Evolutionary conservation across 495 filamentous ascomycete genomes (phyloP).

Genomic region (Filosporella fistucella): DNA sequence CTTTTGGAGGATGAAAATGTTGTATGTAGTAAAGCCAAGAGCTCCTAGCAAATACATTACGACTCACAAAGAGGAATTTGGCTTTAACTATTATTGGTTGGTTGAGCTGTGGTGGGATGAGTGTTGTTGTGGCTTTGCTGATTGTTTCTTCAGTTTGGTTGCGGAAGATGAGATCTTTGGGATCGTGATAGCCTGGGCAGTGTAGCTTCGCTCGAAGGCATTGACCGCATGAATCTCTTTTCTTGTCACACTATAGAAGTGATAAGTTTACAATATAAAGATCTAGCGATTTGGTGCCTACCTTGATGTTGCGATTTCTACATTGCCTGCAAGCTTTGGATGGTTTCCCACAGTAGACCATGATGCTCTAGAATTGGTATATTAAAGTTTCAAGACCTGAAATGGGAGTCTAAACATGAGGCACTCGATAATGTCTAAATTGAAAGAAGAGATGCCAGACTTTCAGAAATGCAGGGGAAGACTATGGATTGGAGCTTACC

Average conservation of each 20-base stretch:
- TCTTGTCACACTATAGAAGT: conserved; percentile 13
- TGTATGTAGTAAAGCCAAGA: background rate
- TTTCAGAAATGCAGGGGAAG: too few relatives aligned
- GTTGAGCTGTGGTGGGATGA: background rate
- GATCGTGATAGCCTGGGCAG: conserved; percentile 12
- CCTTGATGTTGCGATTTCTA: conserved; percentile 10
- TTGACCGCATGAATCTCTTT: conserved; percentile 11
- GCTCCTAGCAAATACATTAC: conserved; percentile 1
- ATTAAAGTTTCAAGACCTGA: too few relatives aligned
- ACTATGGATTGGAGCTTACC: too few relatives aligned
- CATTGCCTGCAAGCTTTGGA: conserved; percentile 13
- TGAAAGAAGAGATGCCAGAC: too few relatives aligned
- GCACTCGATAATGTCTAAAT: too few relatives aligned
- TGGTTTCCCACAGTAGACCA: conserved; percentile 16
- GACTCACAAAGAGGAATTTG: conserved; percentile 1
- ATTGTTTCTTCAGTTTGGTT: conserved; percentile 6
- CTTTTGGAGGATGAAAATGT: background rate
- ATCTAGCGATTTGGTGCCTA: background rate
- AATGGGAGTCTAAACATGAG: too few relatives aligned
- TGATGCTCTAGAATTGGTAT: too few relatives aligned
- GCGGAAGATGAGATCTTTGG: conserved; percentile 1
- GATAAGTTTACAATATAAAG: background rate
- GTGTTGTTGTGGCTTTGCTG: background rate
- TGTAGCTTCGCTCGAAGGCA: conserved; percentile 7
- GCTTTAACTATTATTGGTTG: background rate